Conservation (phyloP, 176 grass and related monocot species). For the Cenchrus americanus region DNA sequence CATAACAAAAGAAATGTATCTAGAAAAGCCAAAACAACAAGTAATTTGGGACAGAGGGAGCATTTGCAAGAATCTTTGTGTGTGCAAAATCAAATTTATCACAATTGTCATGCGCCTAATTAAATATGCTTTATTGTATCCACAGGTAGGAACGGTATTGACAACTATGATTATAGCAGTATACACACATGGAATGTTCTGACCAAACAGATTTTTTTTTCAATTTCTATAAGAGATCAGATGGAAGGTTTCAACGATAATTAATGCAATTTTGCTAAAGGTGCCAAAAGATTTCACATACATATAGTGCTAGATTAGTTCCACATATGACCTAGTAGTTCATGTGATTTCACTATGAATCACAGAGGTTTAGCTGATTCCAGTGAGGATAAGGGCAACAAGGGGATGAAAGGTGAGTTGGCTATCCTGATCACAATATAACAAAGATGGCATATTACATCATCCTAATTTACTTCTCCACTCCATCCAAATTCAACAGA, state of each 20-base stretch:
- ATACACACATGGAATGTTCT: not conserved
- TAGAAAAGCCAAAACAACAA: too few relatives aligned
- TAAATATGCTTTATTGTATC: not conserved
- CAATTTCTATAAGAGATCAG: not conserved
- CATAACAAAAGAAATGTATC: too few relatives aligned
- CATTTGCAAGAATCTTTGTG: not conserved
- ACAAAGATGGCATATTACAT: not conserved
- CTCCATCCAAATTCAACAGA: not conserved
- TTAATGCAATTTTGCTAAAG: not conserved
- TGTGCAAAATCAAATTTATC: not conserved
- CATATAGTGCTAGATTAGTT: not conserved
- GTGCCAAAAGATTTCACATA: not conserved
- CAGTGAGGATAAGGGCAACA: not conserved
- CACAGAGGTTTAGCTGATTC: too few relatives aligned
- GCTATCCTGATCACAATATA: conserved; percentile 3
- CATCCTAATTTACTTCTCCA: not conserved
- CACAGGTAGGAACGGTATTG: not conserved
- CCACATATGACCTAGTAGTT: not conserved
- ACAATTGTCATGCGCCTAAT: not conserved
- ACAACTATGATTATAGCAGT: not conserved
- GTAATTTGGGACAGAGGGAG: too few relatives aligned
- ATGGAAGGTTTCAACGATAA: not conserved
- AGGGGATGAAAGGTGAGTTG: not conserved
- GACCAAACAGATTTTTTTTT: not conserved
- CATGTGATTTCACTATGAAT: not conserved